These are phyloP conservation scores for Scutellaria barbata DNA, from an alignment of 257 asterid genomes.

Conservation along the genomic window DNA sequence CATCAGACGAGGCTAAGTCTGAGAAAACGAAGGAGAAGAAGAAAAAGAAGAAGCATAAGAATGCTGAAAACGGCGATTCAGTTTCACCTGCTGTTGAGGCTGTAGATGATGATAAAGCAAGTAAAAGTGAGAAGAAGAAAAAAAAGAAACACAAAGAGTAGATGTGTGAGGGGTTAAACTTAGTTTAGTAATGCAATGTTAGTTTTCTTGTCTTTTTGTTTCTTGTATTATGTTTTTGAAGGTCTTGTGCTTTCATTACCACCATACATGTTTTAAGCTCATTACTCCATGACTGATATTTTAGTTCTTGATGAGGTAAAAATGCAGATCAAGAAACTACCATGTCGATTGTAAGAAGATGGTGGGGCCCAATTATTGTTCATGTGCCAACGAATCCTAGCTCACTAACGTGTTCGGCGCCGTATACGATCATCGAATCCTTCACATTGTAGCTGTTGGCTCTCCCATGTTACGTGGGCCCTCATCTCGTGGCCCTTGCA, in stretches of 20 bases:
- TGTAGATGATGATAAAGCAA: conserved; percentile 45
- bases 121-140: conserved; percentile 71
- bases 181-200: conserved; percentile 21
- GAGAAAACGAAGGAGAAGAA: conserved; percentile 52
- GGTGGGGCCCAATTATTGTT: conserved; percentile 11
- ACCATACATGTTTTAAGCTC: neutral
- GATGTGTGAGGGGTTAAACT: neutral
- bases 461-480: neutral
- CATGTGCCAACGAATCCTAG: neutral
- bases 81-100: conserved; percentile 39
- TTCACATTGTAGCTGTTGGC: neutral
- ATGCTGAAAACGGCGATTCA: conserved; percentile 57
- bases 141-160: conserved; percentile 72
- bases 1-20: conserved; percentile 54
- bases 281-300: neutral
- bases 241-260: conserved; percentile 24
- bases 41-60: conserved; percentile 52
- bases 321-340: no score
- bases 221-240: neutral
- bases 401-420: conserved; percentile 27
- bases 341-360: neutral
- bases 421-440: conserved; percentile 11
- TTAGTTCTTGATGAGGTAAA: no score
- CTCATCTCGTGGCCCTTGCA: neutral
- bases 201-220: neutral